Evolutionary conservation across 805 yeast genomes (phyloP), one percentile per base, ranked within the genome.

Genomic region (Lipomyces yamadae): DNA sequence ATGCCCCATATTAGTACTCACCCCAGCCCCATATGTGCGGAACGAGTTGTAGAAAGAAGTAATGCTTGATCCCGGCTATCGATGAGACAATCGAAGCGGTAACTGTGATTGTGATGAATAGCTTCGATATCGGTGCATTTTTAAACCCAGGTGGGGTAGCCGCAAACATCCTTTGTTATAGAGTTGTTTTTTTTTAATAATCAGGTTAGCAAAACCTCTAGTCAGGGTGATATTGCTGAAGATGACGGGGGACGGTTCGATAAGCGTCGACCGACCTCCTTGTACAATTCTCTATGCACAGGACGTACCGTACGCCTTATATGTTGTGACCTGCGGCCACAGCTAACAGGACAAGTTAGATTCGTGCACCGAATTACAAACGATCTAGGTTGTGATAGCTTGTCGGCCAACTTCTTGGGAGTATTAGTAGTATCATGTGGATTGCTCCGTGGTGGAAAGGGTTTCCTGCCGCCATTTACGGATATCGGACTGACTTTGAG

Each of bases 141-240:
- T 68, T 69, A 67, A 81, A 76, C 1, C 83, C 83, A 0, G 79
- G 63, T n/a, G 80, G 79, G 2, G 82, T 75, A 8, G 76, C 65
- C 2, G 80, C 75, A 58, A 78, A 77, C 80, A 77, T 77, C 56
- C 42, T 37, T 18, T 13, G 45, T 52, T 24, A 24, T 52, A 52
- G 24, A 24, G 15, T 32, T 15, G 48, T n/a, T 5, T 24, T 5
- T 42, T 8, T 42, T n/a, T 6, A 0, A 10, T 42, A 42, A 15
- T 6, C 48, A 42, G n/a, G 48, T 18, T 42, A 18, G 48, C 48
- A 24, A n/a, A 42, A 15, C 24, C 24, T 42, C 48, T 42, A 7
- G n/a, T 42, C 48, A 10, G 8, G n/a, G 7, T 42, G 48, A n/a
- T 15, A 42, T n/a, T n/a, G 48, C 15, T 24, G 24, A 24, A 6